Evolutionary conservation across 2,329 filamentous ascomycete species (phyloP).

Genomic region (Trichoderma sp.): DNA sequence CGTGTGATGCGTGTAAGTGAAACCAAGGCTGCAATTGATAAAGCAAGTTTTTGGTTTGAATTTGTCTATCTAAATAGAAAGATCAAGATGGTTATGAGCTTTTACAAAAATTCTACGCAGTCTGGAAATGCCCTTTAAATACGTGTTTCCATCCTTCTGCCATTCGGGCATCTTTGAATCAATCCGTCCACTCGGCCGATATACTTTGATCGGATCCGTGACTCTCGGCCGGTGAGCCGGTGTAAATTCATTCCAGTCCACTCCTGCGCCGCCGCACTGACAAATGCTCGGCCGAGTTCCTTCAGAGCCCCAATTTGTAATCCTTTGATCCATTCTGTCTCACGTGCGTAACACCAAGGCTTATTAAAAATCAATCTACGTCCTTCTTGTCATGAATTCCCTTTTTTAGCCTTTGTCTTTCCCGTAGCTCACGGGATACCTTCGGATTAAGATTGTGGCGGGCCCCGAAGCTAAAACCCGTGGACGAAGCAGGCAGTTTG

Average conservation of each 20-base stretch:
- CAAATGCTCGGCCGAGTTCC: neutral
- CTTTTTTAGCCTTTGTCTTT: neutral
- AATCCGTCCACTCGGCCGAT: constrained; percentile 27
- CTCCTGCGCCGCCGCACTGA: neutral
- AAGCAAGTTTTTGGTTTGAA: neutral
- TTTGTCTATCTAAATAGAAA: neutral
- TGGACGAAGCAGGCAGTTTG: neutral
- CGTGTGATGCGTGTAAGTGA: neutral
- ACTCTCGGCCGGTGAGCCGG: neutral
- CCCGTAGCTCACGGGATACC: neutral
- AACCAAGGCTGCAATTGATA: neutral
- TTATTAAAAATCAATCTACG: neutral
- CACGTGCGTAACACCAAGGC: neutral
- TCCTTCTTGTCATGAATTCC: neutral
- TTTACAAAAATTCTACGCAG: neutral
- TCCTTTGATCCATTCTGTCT: neutral
- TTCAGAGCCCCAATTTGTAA: neutral
- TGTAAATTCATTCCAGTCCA: neutral
- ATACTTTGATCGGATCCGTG: constrained; percentile 23
- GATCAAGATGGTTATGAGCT: neutral
- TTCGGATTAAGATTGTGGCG: neutral
- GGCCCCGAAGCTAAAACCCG: neutral
- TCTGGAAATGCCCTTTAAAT: neutral
- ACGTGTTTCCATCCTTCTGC: neutral
- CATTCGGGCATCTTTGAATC: neutral